Conservation (phyloP, 352 stramenopile species). For the Phytophthora syringae region DNA sequence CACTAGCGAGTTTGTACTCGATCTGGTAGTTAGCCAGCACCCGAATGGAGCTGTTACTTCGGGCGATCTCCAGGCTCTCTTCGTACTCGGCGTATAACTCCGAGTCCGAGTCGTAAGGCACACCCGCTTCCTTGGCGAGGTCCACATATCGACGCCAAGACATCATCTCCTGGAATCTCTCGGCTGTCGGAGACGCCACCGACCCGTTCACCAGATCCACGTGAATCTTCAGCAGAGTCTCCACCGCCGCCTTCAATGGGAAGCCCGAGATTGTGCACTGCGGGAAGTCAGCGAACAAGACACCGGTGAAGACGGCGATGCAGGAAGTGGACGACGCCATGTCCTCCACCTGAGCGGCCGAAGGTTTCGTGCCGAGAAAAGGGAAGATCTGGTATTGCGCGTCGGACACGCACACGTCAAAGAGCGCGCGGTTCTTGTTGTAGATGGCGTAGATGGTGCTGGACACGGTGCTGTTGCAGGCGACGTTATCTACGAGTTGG, state of each 20-base stretch:
- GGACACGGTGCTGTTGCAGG: constrained; percentile 52
- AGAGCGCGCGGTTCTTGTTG: constrained; percentile 59
- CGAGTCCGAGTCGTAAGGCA: constrained; percentile 54
- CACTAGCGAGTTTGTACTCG: constrained; percentile 40
- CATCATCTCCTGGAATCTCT: constrained; percentile 55
- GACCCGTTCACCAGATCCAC: constrained; percentile 39
- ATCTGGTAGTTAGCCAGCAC: constrained; percentile 40
- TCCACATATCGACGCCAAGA: constrained; percentile 58
- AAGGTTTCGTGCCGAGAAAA: constrained; percentile 52
- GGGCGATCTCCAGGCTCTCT: constrained; percentile 41
- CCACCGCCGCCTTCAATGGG: constrained; percentile 54
- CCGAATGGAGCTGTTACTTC: constrained; percentile 37
- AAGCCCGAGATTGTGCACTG: constrained; percentile 62
- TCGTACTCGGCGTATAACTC: constrained; percentile 54
- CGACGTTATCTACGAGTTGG: constrained; percentile 47
- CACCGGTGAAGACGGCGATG: constrained; percentile 55
- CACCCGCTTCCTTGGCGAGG: constrained; percentile 44
- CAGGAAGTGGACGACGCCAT: constrained; percentile 49
- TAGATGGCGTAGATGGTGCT: constrained; percentile 54
- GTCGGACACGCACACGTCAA: constrained; percentile 53
- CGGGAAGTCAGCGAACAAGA: constrained; percentile 45
- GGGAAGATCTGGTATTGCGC: constrained; percentile 71
- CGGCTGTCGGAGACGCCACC: constrained; percentile 29
- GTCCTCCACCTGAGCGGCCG: constrained; percentile 40
- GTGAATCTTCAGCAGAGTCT: constrained; percentile 66